phyloP scores from a whole-genome alignment of 2,329 filamentous ascomycete genomes.

The Epichloe brachyelytri region DNA sequence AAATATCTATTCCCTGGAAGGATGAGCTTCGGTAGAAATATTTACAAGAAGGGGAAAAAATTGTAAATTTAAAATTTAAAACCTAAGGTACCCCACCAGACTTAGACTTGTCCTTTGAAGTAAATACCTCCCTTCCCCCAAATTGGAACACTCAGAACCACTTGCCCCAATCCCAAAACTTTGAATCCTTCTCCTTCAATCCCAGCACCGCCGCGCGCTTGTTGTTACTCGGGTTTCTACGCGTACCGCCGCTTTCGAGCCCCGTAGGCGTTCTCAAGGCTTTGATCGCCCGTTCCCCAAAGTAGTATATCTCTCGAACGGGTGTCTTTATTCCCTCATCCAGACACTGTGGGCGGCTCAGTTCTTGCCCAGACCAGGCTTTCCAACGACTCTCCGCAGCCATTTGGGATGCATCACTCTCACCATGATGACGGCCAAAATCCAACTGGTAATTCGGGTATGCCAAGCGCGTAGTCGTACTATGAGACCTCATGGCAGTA shows the following conservation, averaged over 20 bases:
- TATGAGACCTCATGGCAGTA: background rate
- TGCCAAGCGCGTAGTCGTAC: background rate
- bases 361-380: background rate
- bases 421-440: background rate
- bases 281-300: constrained; percentile 5
- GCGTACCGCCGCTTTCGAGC: background rate
- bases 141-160: constrained; percentile 15
- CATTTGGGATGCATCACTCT: background rate
- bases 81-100: background rate
- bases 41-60: constrained; percentile 3
- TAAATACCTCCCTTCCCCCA: background rate
- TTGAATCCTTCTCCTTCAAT: constrained; percentile 13
- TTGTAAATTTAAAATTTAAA: constrained; percentile 1
- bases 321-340: background rate
- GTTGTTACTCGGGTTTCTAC: background rate
- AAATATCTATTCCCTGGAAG: constrained; percentile 31
- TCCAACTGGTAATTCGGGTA: background rate
- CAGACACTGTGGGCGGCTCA: background rate
- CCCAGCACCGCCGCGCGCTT: background rate
- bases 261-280: background rate
- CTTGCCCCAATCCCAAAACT: constrained; percentile 12
- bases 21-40: constrained; percentile 23
- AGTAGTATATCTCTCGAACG: constrained; percentile 5
- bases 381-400: background rate
- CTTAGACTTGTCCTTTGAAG: background rate